Evolutionary conservation across 139 green algal species (phyloP).

Genomic region (Auxenochlorella pyrenoidosa): DNA sequence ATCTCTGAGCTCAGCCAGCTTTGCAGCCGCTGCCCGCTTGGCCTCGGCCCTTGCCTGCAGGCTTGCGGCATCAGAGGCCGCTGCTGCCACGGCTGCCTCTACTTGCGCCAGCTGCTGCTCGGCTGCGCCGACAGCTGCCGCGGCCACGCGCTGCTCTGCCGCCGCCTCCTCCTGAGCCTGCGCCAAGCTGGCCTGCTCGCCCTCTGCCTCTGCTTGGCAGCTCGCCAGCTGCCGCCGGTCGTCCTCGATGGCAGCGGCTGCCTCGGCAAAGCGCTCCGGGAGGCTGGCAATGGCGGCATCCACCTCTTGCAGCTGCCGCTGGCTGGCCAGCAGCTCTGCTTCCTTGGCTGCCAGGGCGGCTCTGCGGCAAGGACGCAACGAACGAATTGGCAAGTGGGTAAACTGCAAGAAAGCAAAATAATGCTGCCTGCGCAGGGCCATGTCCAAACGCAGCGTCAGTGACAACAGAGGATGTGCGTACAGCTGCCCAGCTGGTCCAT

Average conservation of each 20-base stretch:
- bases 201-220: conserved; percentile 13
- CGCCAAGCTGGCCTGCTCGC: background rate
- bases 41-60: background rate
- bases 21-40: background rate
- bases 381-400: no score
- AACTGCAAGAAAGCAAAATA: no score
- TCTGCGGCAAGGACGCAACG: background rate
- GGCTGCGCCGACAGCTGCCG: background rate
- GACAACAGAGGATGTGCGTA: no score
- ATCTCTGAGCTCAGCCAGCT: conserved; percentile 15
- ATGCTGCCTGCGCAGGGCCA: no score
- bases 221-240: background rate
- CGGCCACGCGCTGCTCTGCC: background rate
- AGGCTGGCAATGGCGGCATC: conserved; percentile 14
- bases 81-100: background rate
- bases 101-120: conserved; percentile 10
- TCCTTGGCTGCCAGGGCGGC: conserved; percentile 32
- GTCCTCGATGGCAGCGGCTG: conserved; percentile 3
- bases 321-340: conserved; percentile 19
- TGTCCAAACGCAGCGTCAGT: no score
- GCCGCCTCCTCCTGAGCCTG: background rate
- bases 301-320: conserved; percentile 34
- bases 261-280: conserved; percentile 26
- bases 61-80: conserved; percentile 26
- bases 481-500: no score